Conservation (phyloP, 345 rosid species). For the Sisymbrium irio region DNA sequence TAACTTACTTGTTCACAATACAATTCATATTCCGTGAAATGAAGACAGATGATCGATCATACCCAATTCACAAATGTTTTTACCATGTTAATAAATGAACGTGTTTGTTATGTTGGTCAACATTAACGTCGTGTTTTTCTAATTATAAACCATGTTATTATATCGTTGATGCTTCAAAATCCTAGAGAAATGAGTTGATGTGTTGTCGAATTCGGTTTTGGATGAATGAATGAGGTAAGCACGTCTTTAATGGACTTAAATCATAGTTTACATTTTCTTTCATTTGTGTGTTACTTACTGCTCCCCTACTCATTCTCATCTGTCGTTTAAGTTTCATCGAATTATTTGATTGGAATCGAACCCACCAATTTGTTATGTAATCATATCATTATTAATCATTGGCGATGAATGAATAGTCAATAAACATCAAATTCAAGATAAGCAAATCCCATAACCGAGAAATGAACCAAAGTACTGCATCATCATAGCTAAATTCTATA, state of each 20-base stretch:
- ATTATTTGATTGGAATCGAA: background rate
- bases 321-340: background rate
- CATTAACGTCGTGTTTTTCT: too few species aligned
- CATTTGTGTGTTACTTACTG: slow-evolving; percentile 18
- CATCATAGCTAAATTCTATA: slow-evolving; percentile 9
- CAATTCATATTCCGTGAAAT: background rate
- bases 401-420: background rate
- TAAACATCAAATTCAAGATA: background rate
- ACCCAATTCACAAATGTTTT: background rate
- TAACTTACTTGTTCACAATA: background rate
- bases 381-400: background rate
- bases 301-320: slow-evolving; percentile 23
- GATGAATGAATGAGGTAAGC: slow-evolving; percentile 25
- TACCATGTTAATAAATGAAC: too few species aligned
- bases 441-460: background rate
- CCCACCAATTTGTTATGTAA: slow-evolving; percentile 5
- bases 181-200: background rate
- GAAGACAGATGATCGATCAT: background rate
- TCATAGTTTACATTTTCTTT: background rate
- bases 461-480: background rate
- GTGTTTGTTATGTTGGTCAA: too few species aligned
- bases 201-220: background rate
- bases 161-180: background rate
- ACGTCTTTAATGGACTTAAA: slow-evolving; percentile 17
- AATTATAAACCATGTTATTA: background rate